These are phyloP conservation scores for Pseudogymnoascus verrucosus DNA, from an alignment of 2,329 filamentous ascomycete species.

Conservation along the genomic window DNA sequence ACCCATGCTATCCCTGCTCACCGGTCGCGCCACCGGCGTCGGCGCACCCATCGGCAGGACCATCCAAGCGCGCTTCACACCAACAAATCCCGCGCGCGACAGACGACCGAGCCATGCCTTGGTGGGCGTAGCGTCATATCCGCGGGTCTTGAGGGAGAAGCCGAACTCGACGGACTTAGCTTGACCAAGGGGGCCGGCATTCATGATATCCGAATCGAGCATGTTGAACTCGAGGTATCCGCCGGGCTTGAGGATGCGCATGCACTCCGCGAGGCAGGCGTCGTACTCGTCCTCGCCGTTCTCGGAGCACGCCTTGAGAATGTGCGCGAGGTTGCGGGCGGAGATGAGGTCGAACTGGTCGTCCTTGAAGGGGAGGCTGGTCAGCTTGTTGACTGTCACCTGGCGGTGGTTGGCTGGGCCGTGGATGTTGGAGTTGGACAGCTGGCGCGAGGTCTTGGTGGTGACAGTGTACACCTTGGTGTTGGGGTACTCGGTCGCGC, in stretches of 20 bases:
- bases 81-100: conserved; percentile 65
- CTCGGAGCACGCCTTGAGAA: conserved; percentile 66
- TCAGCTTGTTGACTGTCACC: conserved; percentile 68
- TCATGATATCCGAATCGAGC: conserved; percentile 84
- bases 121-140: conserved; percentile 80
- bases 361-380: conserved; percentile 75
- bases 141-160: conserved; percentile 78
- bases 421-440: conserved; percentile 66
- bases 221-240: conserved; percentile 88
- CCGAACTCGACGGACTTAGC: conserved; percentile 87
- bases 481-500: conserved; percentile 76
- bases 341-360: conserved; percentile 88
- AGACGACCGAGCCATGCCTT: conserved; percentile 73
- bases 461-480: conserved; percentile 83
- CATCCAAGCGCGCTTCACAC: conserved; percentile 78
- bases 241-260: conserved; percentile 80
- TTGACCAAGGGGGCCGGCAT: conserved; percentile 68
- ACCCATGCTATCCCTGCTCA: conserved; percentile 29
- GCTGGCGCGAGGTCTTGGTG: conserved; percentile 61
- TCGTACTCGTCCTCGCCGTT: conserved; percentile 80
- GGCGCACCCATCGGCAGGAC: conserved; percentile 70
- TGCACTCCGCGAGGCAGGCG: conserved; percentile 73
- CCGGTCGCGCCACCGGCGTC: conserved; percentile 28
- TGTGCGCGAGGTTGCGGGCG: conserved; percentile 74
- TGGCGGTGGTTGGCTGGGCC: conserved; percentile 84